Evolutionary conservation across 78 protist genomes (phyloP), one percentile per base, ranked within the genome.

Genomic region (Monocercomonoides exilis): DNA sequence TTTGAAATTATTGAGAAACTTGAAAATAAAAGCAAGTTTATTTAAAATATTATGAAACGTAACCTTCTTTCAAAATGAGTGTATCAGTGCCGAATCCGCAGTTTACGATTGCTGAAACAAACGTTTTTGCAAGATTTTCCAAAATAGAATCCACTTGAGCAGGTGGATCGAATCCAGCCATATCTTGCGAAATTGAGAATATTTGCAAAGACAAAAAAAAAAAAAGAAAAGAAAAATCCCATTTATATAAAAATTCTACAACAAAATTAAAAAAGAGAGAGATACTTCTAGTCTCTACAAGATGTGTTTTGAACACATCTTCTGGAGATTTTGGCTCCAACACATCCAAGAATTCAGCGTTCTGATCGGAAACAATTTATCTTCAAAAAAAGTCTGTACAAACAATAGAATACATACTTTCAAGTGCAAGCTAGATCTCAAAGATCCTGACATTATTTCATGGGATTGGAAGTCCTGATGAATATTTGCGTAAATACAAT

Each of bases 71-170:
- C 21, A 93, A 85, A 91, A 98, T 89, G n/a, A 96, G 88, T 92
- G 89, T 94, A 94, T 98, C 99, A 21, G 29, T 70, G 45, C 92
- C 91, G 42, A 93, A 96, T 34, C 96, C 98, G 5, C 92, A 87
- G 87, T 98, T 96, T 43, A 96, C 97, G 87, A 98, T 95, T 1
- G 95, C 99, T 82, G 95, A 96, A 64, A 96, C 98, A 77, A 95
- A 95, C 2, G 96, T 90, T 29, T 91, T n/a, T 1, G 99, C 98
- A 6, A 98, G 93, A 88, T 95, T 96, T 63, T 85, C 87, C 41
- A 93, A 84, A 35, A 97, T 97, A 0, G 96, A 91, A 80, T 92
- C 94, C 41, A 94, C 87, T 38, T n/a, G 89, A 45, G 89, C 45
- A 11, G 21, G 11, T 54, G 70, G 70, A 54, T 54, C 70, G 38